Conservation (phyloP, 768 basidiomycete genomes). For the Lactarius vividus region DNA sequence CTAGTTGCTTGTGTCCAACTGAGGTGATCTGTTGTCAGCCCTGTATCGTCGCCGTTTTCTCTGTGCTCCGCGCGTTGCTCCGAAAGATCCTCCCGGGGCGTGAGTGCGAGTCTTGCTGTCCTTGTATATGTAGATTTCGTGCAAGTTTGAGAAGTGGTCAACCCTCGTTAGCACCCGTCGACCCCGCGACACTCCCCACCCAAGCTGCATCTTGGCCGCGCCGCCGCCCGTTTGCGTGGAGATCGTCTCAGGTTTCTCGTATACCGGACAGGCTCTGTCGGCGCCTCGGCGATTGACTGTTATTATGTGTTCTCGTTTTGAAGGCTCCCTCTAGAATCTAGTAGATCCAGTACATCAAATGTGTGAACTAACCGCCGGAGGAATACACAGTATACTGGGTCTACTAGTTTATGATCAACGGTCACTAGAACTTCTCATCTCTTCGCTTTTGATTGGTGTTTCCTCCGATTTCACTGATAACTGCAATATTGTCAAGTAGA, state of each 20-base stretch:
- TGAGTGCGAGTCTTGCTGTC: background rate
- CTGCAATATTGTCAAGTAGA: background rate
- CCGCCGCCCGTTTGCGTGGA: constrained; percentile 5
- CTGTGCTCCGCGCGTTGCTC: constrained; percentile 13
- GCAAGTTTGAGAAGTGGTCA: background rate
- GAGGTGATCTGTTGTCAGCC: constrained; percentile 12
- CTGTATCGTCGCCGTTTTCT: constrained; percentile 5
- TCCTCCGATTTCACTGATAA: constrained; percentile 2
- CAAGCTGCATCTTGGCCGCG: constrained; percentile 5
- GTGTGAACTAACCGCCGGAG: background rate
- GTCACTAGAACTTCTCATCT: constrained; percentile 1
- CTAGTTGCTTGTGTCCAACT: background rate
- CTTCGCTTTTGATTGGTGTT: background rate
- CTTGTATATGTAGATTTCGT: background rate
- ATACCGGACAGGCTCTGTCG: constrained; percentile 26
- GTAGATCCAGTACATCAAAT: background rate
- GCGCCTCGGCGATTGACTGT: constrained; percentile 3
- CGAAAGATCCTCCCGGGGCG: background rate
- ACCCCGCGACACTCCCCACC: background rate
- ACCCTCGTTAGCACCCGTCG: too few species aligned
- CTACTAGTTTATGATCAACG: background rate
- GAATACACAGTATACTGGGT: background rate
- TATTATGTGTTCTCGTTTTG: background rate
- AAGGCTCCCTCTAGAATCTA: background rate
- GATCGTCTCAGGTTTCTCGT: constrained; percentile 19